These are phyloP conservation scores for Colletotrichum sp. DNA, from an alignment of 2,329 filamentous ascomycete genomes.

Conservation along the genomic window DNA sequence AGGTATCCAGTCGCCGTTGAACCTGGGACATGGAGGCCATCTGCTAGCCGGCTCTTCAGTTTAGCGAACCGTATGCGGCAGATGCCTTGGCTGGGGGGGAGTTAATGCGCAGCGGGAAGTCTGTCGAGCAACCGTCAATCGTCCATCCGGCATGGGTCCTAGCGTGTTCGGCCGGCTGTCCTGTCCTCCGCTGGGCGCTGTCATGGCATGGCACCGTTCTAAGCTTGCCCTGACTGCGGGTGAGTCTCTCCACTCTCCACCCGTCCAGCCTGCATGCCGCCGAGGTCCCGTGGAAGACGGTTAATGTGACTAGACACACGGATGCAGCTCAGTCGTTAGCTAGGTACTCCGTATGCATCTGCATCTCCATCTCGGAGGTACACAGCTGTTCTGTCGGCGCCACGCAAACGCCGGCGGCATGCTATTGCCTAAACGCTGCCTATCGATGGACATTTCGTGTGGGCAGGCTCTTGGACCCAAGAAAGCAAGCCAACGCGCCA, in stretches of 20 bases:
- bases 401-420: background rate
- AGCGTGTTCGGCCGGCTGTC: background rate
- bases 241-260: slow-evolving; percentile 7
- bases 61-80: background rate
- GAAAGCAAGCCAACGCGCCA: background rate
- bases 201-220: background rate
- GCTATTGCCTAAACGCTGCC: background rate
- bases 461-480: background rate
- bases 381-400: background rate
- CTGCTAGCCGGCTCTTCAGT: background rate
- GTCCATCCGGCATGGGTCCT: slow-evolving; percentile 16
- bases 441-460: background rate
- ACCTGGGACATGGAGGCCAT: background rate
- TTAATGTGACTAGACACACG: slow-evolving; percentile 4
- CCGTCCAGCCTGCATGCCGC: slow-evolving; percentile 15
- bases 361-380: background rate
- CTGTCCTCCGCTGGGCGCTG: background rate
- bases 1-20: background rate
- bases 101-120: slow-evolving; percentile 14
- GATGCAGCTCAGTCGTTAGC: background rate
- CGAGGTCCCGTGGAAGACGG: slow-evolving; percentile 14
- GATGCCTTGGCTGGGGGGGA: background rate
- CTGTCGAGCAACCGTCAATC: slow-evolving; percentile 16
- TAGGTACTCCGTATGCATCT: background rate
- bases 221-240: background rate